These are phyloP conservation scores for Syzygium aromaticum DNA, from an alignment of 345 rosid genomes.

Conservation along the genomic window DNA sequence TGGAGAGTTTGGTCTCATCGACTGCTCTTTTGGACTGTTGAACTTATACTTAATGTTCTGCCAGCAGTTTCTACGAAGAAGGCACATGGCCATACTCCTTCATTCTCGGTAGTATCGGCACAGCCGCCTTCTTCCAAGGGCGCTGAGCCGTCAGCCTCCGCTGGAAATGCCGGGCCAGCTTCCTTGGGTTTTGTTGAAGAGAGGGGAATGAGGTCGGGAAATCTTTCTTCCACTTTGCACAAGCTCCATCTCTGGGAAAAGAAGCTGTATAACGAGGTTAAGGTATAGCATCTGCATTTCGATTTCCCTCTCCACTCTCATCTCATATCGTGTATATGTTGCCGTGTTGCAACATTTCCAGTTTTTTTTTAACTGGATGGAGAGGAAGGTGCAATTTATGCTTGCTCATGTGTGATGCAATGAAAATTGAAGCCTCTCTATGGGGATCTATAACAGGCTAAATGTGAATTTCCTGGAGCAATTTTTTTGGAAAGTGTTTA, in stretches of 20 bases:
- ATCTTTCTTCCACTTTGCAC: constrained; percentile 84
- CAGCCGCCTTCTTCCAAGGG: constrained; percentile 51
- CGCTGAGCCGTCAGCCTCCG: constrained; percentile 31
- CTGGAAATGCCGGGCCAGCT: constrained; percentile 23
- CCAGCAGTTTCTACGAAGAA: constrained; percentile 25
- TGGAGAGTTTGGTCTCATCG: background rate
- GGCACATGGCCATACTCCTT: constrained; percentile 52
- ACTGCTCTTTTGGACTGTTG: background rate
- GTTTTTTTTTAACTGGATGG: background rate
- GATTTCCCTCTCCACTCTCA: background rate
- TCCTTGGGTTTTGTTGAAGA: constrained; percentile 60
- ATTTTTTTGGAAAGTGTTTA: background rate
- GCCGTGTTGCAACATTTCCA: background rate
- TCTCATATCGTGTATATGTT: background rate
- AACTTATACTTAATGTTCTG: background rate
- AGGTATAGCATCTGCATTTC: constrained; percentile 35
- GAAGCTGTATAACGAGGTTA: constrained; percentile 84
- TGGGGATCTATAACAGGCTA: background rate
- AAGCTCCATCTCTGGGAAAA: constrained; percentile 92
- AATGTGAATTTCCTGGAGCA: background rate
- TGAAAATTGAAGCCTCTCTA: background rate
- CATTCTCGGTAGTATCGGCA: constrained; percentile 36
- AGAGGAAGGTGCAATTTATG: background rate
- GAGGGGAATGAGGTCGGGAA: constrained; percentile 49
- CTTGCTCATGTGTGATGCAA: background rate